Evolutionary conservation across 1,284 basidiomycete genomes (phyloP), one percentile per base, ranked within the genome.

Genomic region (Moniliophthora roreri): DNA sequence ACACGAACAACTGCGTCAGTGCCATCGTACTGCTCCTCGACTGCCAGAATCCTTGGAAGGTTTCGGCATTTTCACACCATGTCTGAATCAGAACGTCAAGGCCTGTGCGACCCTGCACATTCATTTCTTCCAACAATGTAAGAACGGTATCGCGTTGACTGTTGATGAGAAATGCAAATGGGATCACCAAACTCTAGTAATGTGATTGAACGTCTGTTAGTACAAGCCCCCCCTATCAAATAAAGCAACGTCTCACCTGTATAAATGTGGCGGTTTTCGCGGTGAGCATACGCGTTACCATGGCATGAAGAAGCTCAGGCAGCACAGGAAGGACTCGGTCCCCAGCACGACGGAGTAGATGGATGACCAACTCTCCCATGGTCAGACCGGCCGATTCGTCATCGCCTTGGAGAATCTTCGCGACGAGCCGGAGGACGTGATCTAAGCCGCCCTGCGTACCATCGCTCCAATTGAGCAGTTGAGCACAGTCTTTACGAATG

Each of bases 31-130:
- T 93, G 64, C 95, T 81, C 34, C 92, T 83, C 13, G 86, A 85
- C 18, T 92, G 87, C 94, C 95, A 98, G 69, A 89, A 93, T 34
- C 96, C 95, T 65, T 94, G 91, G 77, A 98, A 91, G 6, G 91
- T 93, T 68, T 93, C 91, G 23, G 89, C 88, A 62, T 93, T 94
- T 66, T 98, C 95, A 63, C 89, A 92, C 96, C 96, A 98, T 1
- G 89, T 87, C 53, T 87, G 81, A 37, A 96, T 79, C 20, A 99
- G 77, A 40, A 97, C 80, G 58, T 93, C 85, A 13, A 98, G 79
- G 0, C 84, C 85, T 8, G 78, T 79, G 15, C 81, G 77, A 11
- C 79, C 81, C 51, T 85, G 71, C 26, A 84, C 66, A 6, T 69
- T 70, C 57, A 84, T 85, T 4, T 79, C 74, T 60, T 92, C 88